These are phyloP conservation scores for Gaillardinia entomophila DNA, from an alignment of 805 yeast species.

Conservation along the genomic window DNA sequence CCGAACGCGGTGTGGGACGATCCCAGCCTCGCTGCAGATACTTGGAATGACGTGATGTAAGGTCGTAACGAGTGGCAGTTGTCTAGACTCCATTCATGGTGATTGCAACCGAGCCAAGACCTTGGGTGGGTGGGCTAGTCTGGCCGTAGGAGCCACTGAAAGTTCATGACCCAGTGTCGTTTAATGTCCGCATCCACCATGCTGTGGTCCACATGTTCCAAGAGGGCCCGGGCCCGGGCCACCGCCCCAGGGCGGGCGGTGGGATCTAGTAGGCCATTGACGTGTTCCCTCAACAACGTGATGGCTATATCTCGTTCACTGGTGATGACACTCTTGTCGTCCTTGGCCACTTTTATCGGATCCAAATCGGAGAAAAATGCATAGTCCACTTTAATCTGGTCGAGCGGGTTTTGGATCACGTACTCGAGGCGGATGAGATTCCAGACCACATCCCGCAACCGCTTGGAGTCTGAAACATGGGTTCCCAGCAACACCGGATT, in stretches of 20 bases:
- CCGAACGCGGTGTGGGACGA: too few relatives aligned
- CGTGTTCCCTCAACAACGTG: slow-evolving; percentile 16
- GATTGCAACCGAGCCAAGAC: too few relatives aligned
- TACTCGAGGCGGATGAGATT: slow-evolving; percentile 20
- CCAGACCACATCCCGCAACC: slow-evolving; percentile 27
- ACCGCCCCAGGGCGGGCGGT: too few relatives aligned
- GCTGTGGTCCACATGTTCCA: slow-evolving; percentile 13
- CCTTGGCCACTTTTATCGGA: slow-evolving; percentile 1
- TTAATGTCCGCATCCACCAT: slow-evolving; percentile 12
- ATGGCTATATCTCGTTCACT: slow-evolving; percentile 16
- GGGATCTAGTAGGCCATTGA: too few relatives aligned
- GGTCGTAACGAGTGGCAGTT: too few relatives aligned
- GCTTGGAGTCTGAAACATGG: slow-evolving; percentile 15
- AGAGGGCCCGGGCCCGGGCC: slow-evolving; percentile 8
- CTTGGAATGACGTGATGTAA: too few relatives aligned
- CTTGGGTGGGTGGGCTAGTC: too few relatives aligned
- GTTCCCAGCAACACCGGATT: not conserved
- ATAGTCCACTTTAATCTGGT: slow-evolving; percentile 7
- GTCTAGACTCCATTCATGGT: too few relatives aligned
- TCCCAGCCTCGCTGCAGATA: too few relatives aligned
- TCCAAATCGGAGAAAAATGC: slow-evolving; percentile 4
- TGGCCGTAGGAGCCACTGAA: too few relatives aligned
- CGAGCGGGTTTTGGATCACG: slow-evolving; percentile 5
- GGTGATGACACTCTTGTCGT: slow-evolving; percentile 10
- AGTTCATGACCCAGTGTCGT: slow-evolving; percentile 12